Conservation (phyloP, 345 rosid genomes). For the Eucalyptus cloeziana region DNA sequence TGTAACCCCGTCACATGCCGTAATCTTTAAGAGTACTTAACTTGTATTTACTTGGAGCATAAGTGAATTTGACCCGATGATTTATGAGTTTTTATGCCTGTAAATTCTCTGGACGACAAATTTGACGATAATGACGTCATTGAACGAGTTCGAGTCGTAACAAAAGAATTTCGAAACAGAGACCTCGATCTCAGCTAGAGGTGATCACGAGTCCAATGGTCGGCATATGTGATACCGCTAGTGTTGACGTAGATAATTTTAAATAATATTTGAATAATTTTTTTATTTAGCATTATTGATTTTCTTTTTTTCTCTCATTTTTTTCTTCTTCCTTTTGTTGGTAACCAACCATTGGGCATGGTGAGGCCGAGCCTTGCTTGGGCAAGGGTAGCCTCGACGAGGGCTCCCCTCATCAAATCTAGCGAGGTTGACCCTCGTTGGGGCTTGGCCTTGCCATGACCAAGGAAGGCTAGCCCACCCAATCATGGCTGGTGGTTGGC, state of each 20-base stretch:
- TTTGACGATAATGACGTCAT: neutral
- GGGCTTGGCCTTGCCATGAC: no score
- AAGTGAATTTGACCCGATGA: neutral
- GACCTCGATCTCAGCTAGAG: neutral
- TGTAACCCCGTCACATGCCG: neutral
- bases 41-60: neutral
- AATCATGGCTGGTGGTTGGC: no score
- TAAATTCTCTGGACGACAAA: neutral
- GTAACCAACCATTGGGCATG: no score
- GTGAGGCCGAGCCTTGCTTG: no score
- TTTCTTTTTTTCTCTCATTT: no score
- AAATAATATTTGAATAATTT: fast-evolving
- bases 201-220: neutral
- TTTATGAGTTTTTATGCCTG: neutral
- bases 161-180: neutral
- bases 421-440: fast-evolving
- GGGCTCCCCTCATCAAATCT: no score
- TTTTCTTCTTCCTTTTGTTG: no score
- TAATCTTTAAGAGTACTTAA: neutral
- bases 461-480: no score
- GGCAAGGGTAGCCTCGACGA: no score
- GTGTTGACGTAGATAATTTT: no score
- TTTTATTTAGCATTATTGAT: no score
- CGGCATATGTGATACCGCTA: fast-evolving
- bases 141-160: neutral